Percentiles rank a stretch among this genome's conserved stretches.
phyloP scores from a whole-genome alignment of 176 grass and related monocot genomes.

The Sorghum bicolor region Sorghum_bicolor_NCBIv3 NC_012870.2:73263001-73263500 shows the following conservation, averaged over 20 bases:
- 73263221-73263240: background rate
- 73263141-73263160: background rate
- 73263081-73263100: background rate
- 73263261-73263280: background rate
- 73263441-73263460: background rate
- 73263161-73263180: background rate
- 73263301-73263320: background rate
- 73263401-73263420: background rate
- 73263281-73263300: background rate
- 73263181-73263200: background rate
- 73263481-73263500: background rate
- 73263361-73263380: background rate
- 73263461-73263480: background rate
- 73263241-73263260: background rate
- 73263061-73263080: constrained; percentile 8
- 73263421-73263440: background rate
- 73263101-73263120: background rate
- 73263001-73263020: background rate
- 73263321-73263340: constrained; percentile 16
- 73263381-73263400: background rate
- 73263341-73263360: background rate
- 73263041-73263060: constrained; percentile 4
- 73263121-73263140: constrained; percentile 23
- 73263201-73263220: background rate
- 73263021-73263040: background rate